These are phyloP conservation scores for Carex cristatella DNA, from an alignment of 176 grass and related monocot genomes.

Conservation along the genomic window DNA sequence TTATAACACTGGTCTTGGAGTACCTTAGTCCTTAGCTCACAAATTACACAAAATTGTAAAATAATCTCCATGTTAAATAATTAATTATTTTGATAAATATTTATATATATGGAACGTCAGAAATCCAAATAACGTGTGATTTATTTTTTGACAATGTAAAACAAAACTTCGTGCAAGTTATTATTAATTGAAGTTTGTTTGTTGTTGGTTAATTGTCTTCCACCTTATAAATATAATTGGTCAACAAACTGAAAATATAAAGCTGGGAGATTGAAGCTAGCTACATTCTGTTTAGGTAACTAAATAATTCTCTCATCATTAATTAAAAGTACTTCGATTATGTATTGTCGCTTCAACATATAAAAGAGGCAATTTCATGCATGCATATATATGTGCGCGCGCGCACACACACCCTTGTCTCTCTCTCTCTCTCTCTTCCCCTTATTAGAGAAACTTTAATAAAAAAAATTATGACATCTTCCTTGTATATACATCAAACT, in stretches of 20 bases:
- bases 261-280: background rate
- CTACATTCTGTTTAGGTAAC: background rate
- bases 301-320: background rate
- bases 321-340: background rate
- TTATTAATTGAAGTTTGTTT: background rate
- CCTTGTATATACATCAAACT: background rate
- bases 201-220: conserved; percentile 13
- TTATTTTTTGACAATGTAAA: conserved; percentile 1
- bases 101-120: background rate
- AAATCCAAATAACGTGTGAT: background rate
- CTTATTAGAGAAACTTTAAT: background rate
- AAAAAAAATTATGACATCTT: background rate
- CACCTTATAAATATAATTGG: conserved; percentile 1
- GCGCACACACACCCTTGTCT: background rate
- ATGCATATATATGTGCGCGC: background rate
- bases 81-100: background rate
- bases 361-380: background rate
- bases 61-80: background rate
- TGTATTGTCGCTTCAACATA: background rate
- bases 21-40: background rate
- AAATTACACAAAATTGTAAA: background rate
- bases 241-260: background rate
- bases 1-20: too few species aligned
- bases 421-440: background rate
- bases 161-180: background rate